A percentile compares a stretch with the other conserved stretches of the same genome.
phyloP scores from a whole-genome alignment of 2,329 filamentous ascomycete genomes.

The Arthrobotrys sphaeroides region DNA sequence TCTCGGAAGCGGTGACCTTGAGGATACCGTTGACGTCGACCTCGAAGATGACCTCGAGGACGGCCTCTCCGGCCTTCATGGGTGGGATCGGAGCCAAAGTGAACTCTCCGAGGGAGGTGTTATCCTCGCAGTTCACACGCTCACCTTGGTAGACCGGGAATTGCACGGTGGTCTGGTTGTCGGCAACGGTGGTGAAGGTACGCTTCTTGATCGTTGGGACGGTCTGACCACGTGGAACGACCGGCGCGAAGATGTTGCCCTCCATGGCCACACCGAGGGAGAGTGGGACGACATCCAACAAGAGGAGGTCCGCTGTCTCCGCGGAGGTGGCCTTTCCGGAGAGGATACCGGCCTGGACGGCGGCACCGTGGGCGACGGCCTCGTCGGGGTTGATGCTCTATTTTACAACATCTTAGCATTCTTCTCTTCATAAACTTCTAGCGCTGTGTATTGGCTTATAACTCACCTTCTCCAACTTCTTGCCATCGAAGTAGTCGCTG shows the following conservation, averaged over 20 bases:
- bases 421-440: background rate
- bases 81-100: constrained; percentile 86
- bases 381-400: constrained; percentile 98
- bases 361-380: constrained; percentile 98
- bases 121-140: constrained; percentile 97
- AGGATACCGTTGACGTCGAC: constrained; percentile 99
- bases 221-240: constrained; percentile 81
- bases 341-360: constrained; percentile 97
- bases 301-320: constrained; percentile 91
- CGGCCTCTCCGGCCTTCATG: constrained; percentile 93
- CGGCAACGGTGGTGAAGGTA: constrained; percentile 87
- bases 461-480: constrained; percentile 92
- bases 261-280: constrained; percentile 99
- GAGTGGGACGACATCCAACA: constrained; percentile 94
- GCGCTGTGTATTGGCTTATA: constrained; percentile 32
- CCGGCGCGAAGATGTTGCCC: constrained; percentile 97
- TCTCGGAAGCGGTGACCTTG: constrained; percentile 99
- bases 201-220: constrained; percentile 84
- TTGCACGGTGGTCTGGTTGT: constrained; percentile 81
- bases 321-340: constrained; percentile 97
- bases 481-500: constrained; percentile 98
- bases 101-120: constrained; percentile 97
- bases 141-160: constrained; percentile 97
- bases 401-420: constrained; percentile 50
- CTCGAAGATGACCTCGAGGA: constrained; percentile 98